Base-by-base conservation (phyloP, 805 yeast species). In the Suhomyces xylopsoci region DNA sequence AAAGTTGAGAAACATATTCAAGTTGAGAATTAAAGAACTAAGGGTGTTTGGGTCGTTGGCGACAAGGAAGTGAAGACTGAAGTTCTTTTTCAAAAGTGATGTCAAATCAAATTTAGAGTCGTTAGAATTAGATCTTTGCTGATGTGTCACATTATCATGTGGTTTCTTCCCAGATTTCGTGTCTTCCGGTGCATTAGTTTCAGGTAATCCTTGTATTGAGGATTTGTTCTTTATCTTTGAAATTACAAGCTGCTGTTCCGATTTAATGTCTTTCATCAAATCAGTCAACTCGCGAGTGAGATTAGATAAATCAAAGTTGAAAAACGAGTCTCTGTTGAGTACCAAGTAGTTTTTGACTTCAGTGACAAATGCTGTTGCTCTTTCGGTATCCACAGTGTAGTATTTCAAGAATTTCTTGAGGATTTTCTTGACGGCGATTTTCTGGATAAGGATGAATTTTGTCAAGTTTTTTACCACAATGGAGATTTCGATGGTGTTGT, bases 371-470 rank as follows among this genome's bases (percentile, higher is more conserved):
- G 58, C 55, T 15, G 61, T 46, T 22, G 67, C 53, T 15, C 59
- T 48, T 3, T 53, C 59, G 32, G 58, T 52, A 53, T 68, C 64
- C 4, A 57, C 60, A 7, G 50, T 17, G 50, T 76, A 74, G 61
- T 81, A 74, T 61, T 81, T 81, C 46, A 73, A 47, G 54, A 80
- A 86, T 64, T 90, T 89, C 70, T 90, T 89, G 61, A 89, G 74
- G 48, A 89, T 77, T 69, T 89, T 89, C 55, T 85, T 77, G 47
- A 87, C 76, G 5, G 84, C 96, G 2, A 90, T 83, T 61, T 85
- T 84, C 63, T 89, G 96, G 7, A 88, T 78, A 20, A 85, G 70
- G 14, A 88, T 81, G 62, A 86, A 89, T 55, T 90, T 76, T n/a
- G 88, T 78, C 46, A 89, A 70, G 55, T 84, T 80, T 60, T 85